Evolutionary conservation across 2,329 filamentous ascomycete genomes (phyloP), one percentile per base, ranked within the genome.

Genomic region (Arthrinium puccinioides): DNA sequence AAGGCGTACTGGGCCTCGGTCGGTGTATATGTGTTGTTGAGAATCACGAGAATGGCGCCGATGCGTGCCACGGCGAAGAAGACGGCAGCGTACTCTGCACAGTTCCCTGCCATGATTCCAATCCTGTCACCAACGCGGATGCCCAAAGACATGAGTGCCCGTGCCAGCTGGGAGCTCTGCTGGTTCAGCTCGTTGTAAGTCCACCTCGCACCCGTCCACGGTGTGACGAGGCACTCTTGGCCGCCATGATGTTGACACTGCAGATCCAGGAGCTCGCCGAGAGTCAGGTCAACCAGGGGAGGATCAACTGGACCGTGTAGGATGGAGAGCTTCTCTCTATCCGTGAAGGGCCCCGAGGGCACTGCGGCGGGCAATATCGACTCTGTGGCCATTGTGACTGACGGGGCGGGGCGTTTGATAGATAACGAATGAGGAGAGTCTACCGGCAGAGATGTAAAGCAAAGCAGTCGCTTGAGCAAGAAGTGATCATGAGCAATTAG

Each of bases 21-120:
- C 3, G 79, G 70, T 2, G 84, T 89, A 55, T 89, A 89, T 0
- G 84, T 89, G 61, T 87, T 89, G 63, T 89, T 89, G 46, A 89
- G 64, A 30, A 88, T 86, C 20, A 88, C 84, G 36, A 88, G 66
- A 31, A 83, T 78, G 32, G 74, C 79, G 9, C 81, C 80, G 14
- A 84, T 70, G 32, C 76, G 70, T 27, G 79, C 77, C 9, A 78
- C 80, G 4, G 81, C 82, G 47, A 87, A 87, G 66, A 87, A 85
- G 13, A 87, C 71, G 3, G 82, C 72, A 21, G 84, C 61, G 78
- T 90, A 90, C 75, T 94, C 70, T 73, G 94, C 63, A 69, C 88
- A 66, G 74, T 94, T 63, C 65, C 88, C 50, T 60, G 83, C 82
- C 79, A 87, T 86, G 46, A 89, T 80, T 21, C 77, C 84, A 20